phyloP scores from a whole-genome alignment of 75 land plant genomes.

The Picea glauca region DNA sequence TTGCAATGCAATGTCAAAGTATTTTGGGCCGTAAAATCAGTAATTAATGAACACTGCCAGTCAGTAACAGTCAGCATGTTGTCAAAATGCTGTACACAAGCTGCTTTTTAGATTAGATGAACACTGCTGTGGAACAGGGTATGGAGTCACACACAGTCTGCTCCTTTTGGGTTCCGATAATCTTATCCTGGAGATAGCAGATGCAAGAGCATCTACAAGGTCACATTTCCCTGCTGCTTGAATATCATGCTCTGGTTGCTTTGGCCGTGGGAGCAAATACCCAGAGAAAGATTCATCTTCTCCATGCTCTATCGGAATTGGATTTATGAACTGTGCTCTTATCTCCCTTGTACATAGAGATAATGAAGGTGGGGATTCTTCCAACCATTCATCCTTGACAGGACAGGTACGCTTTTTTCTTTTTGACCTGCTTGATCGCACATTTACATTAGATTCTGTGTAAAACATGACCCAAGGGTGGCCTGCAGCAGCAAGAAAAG shows the following conservation, averaged over 20 bases:
- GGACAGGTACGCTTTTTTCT: constrained; percentile 6
- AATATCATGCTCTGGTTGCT: neutral
- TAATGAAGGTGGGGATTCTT: too few relatives aligned
- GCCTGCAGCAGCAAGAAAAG: constrained; percentile 23
- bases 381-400: too few relatives aligned
- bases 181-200: constrained; percentile 53
- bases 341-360: constrained; percentile 24
- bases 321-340: neutral
- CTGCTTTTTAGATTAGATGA: constrained; percentile 46
- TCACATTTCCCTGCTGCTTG: neutral
- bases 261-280: neutral
- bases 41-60: too few relatives aligned
- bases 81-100: constrained; percentile 55
- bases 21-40: too few relatives aligned
- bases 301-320: neutral
- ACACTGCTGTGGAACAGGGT: constrained; percentile 28
- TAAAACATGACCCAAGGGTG: constrained; percentile 74
- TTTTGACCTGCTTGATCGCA: constrained; percentile 21
- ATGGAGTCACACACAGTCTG: constrained; percentile 32
- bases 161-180: constrained; percentile 68
- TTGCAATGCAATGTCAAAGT: too few relatives aligned
- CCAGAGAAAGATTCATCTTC: neutral
- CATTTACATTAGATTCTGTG: constrained; percentile 35
- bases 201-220: constrained; percentile 52
- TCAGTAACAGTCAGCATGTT: neutral